Evolutionary conservation across 768 basidiomycete species (phyloP), one percentile per base, ranked within the genome.

Genomic region (Mycena vulgaris): DNA sequence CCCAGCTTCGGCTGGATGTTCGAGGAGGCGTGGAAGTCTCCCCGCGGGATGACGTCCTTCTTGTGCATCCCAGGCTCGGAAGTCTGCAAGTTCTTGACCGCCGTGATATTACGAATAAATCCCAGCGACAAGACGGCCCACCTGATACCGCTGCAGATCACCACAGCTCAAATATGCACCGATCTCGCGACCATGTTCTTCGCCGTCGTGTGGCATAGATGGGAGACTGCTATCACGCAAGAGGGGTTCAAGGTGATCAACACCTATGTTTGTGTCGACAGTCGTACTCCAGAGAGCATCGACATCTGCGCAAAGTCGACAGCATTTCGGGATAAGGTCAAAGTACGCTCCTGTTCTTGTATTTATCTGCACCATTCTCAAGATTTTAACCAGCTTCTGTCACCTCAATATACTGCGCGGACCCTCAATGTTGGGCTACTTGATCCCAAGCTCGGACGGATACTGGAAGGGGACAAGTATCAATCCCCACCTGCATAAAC

Each of bases 191-290:
- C 58, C 2, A 47, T 42, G 21, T 73, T 73, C 42, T 73, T 73
- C 21, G 68, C 68, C 31, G 61, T 73, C 1, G 30, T 21, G 1
- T 73, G 72, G 72, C 72, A 73, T 37, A 47, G 58, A 28, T 73
- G 72, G 72, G 72, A 73, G 64, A 23, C 1, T 5, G 48, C 61
- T 14, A 63, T 73, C 31, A 33, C 42, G 37, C 55, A 63, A n/a
- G 72, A 73, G n/a, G 72, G 72, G 23, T 73, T 69, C 56, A 69
- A 69, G 37, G 72, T 69, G 8, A 45, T 73, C 8, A 64, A 73
- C 37, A 73, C 68, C 5, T 73, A 63, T 42, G 72, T 62, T 8
- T 63, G 55, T 23, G 48, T 73, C 7, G 68, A 73, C 47, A 63
- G 55, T 31, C 49, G 49, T 2, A 66, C 67, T 9, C 47, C 68